phyloP scores from a whole-genome alignment of 371 early-diverging fungal species.

The Batkoa obscura region DNA sequence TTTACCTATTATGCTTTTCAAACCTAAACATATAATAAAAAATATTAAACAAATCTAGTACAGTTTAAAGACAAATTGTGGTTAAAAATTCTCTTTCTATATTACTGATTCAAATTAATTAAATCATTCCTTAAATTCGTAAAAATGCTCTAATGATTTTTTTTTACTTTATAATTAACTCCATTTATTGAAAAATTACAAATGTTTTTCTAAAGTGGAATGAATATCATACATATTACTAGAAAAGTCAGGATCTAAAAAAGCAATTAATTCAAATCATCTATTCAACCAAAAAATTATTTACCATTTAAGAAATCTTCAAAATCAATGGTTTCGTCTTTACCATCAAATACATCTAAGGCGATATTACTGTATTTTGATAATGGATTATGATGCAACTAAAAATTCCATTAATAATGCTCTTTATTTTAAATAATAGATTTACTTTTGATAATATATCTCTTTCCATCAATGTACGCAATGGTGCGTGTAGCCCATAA shows the following conservation, averaged over 20 bases:
- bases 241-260: constrained; percentile 1
- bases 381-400: constrained; percentile 34
- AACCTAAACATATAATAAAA: too few species aligned
- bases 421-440: neutral
- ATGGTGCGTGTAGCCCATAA: constrained; percentile 76
- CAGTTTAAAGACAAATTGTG: too few species aligned
- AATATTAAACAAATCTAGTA: too few species aligned
- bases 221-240: constrained; percentile 1
- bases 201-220: neutral
- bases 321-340: constrained; percentile 70
- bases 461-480: constrained; percentile 79
- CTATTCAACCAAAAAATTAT: constrained; percentile 5
- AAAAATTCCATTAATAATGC: constrained; percentile 1
- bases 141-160: too few species aligned
- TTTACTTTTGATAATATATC: constrained; percentile 44
- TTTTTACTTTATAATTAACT: too few species aligned
- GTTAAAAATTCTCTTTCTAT: too few species aligned
- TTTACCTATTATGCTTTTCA: too few species aligned
- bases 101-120: too few species aligned
- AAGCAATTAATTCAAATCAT: neutral
- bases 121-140: too few species aligned
- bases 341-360: constrained; percentile 68
- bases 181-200: neutral
- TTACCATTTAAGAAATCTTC: constrained; percentile 73
- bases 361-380: constrained; percentile 55